Base-by-base conservation (phyloP, 2,329 filamentous ascomycete species). In the Penicillium sp. region DNA sequence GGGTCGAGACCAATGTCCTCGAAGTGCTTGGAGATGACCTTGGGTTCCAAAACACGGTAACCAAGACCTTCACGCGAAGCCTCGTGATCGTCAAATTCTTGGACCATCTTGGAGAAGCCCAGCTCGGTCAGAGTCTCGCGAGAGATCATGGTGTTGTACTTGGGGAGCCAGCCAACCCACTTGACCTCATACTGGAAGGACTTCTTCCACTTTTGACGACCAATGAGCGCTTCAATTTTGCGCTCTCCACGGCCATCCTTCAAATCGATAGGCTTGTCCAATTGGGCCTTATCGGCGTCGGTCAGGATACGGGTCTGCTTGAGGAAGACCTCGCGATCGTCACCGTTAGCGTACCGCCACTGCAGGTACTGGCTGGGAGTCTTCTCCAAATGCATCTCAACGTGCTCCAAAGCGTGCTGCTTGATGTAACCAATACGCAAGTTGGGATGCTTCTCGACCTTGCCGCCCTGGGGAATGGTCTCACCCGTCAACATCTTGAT, bases 371-470 rank as follows among this genome's bases (percentile, higher is more conserved):
- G 94, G 73, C 96, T 97, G 38, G 94, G 94, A 0, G 94, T 99
- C 84, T 99, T 99, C 76, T 99, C 94, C 64, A 97, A 80, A 70
- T 99, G 94, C 93, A 96, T 96, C 77, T 99, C 93, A 10, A 99
- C 94, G 84, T 99, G 94, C 80, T 99, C 94, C 12, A 99, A 82
- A 42, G 94, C 94, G 74, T 99, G 94, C 79, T 99, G 94, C 80
- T 97, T 97, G 79, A 99, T 97, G 80, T 99, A 99, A 49, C 94
- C 94, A 66, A 99, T 96, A 81, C 94, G 92, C 68, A 99, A 78
- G 74, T 99, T 99, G 62, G 94, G 94, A 73, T 99, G 94, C 81
- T 97, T 97, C 81, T 97, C 92, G 23, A 99, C 94, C 70, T 86
- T 90, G 58, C 94, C 94, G 18, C 76, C 75, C 57, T 88, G 88